Evolutionary conservation across 176 grass and related monocot species (phyloP), one percentile per base, ranked within the genome.

Genomic region (Eleusine coracana): DNA sequence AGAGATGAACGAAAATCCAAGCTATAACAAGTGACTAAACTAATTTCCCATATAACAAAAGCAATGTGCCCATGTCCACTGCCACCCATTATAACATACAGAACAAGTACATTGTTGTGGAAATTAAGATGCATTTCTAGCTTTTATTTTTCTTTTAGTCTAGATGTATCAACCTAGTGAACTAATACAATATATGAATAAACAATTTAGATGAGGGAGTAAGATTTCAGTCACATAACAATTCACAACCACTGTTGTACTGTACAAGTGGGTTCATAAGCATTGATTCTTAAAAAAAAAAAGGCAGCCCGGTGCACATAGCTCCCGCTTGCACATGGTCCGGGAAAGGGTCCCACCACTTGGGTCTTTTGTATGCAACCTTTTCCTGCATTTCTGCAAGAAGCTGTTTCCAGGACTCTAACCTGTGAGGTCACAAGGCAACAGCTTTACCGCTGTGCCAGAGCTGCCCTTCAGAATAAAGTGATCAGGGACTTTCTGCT

Each of bases 221-320:
- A 16, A 82, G 16, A 86, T 86, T 73, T 62, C 40, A 68, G 67
- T 42, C 7, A 73, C 67, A 78, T n/a, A n/a, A n/a, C n/a, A n/a
- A n/a, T n/a, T 41, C 34, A 18, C 66, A 6, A 68, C 48, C n/a
- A 42, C 16, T 77, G n/a, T 38, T 50, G 17, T 72, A 71, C 65
- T 25, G 51, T 71, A 50, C 13, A 71, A 63, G 37, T 87, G 16
- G 54, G 27, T 25, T 52, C 20, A 51, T 40, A 78, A 36, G 10
- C 34, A 68, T 82, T 73, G 14, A 69, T 66, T 56, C 27, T 65
- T 75, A 31, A n/a, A 34, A 34, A 34, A 34, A 34, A 34, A 34
- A 34, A 34, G 31, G 31, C 31, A 34, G 31, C 31, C 31, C 31
- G 31, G 31, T 34, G 31, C 31, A 34, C 31, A 34, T 34, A 34